Percentiles rank a stretch among this genome's conserved stretches.
Conservation (phyloP, 352 stramenopile genomes). For the Globisporangium nodosum region DNA sequence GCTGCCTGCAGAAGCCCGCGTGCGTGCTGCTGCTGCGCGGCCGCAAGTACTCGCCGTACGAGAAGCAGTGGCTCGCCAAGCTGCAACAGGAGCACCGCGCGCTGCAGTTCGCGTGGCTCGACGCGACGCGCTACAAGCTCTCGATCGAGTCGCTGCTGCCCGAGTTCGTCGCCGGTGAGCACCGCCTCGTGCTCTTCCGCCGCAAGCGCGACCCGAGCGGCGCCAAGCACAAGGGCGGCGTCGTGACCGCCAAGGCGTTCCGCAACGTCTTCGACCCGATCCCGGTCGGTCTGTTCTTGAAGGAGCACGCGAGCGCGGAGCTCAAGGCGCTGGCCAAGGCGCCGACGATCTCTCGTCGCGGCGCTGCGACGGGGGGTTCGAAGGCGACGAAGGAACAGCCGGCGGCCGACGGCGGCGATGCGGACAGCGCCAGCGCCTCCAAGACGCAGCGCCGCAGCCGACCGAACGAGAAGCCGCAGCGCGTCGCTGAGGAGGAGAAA, state of each 20-base stretch:
- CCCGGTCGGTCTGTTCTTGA: slow-evolving; percentile 50
- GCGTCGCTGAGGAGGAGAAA: background rate
- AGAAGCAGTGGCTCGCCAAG: slow-evolving; percentile 68
- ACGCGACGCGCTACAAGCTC: slow-evolving; percentile 56
- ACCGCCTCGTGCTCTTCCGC: slow-evolving; percentile 69
- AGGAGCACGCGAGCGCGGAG: slow-evolving; percentile 24
- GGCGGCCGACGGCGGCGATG: slow-evolving; percentile 19
- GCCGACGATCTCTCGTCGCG: slow-evolving; percentile 42
- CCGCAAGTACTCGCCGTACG: slow-evolving; percentile 45
- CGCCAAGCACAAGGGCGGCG: slow-evolving; percentile 24
- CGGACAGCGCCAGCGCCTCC: slow-evolving; percentile 10
- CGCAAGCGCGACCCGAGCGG: slow-evolving; percentile 27
- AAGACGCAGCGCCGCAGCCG: slow-evolving; percentile 18
- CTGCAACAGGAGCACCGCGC: slow-evolving; percentile 53
- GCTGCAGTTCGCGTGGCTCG: slow-evolving; percentile 66
- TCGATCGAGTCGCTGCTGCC: slow-evolving; percentile 63
- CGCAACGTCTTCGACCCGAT: slow-evolving; percentile 59
- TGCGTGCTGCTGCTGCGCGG: slow-evolving; percentile 70
- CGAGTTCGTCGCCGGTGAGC: slow-evolving; percentile 28
- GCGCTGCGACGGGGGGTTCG: slow-evolving; percentile 15
- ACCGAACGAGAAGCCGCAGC: background rate
- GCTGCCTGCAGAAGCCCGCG: slow-evolving; percentile 51
- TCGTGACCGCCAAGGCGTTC: slow-evolving; percentile 47
- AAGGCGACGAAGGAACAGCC: slow-evolving; percentile 9
- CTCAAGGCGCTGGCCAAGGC: slow-evolving; percentile 52